Percentiles rank a stretch among this genome's conserved stretches.
Evolutionary conservation across 1,284 basidiomycete species (phyloP).

Genomic region (Fomitopsis pinicola): DNA sequence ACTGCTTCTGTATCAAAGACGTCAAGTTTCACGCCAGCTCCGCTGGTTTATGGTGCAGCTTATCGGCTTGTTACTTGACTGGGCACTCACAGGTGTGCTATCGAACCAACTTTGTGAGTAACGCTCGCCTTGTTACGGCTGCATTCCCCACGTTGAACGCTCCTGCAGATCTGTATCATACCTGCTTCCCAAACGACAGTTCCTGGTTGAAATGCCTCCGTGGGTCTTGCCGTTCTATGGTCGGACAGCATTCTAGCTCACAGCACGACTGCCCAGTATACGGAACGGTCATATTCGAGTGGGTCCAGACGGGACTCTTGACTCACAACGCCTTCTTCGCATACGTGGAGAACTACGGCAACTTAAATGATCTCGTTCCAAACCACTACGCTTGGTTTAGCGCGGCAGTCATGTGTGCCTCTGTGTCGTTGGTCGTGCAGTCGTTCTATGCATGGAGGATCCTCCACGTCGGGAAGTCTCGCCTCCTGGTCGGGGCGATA

Average conservation of each 20-base stretch:
- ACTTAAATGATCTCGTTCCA: not conserved
- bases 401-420: conserved; percentile 4
- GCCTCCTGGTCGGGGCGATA: not conserved
- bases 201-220: not conserved
- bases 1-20: not conserved
- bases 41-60: not conserved
- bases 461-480: not conserved
- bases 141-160: not conserved
- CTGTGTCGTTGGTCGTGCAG: conserved; percentile 1
- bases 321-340: conserved; percentile 6
- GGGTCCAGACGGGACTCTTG: conserved; percentile 4
- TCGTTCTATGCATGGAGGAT: conserved; percentile 4
- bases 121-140: not conserved
- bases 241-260: not conserved
- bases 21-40: not conserved
- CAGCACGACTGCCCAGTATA: not conserved
- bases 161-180: not conserved
- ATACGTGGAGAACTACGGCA: conserved; percentile 4
- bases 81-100: not conserved
- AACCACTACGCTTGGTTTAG: conserved; percentile 8
- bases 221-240: not conserved
- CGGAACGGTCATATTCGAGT: conserved; percentile 2
- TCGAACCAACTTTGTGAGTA: not conserved
- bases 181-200: not conserved
- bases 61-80: not conserved